Conservation (phyloP, 306 rosid species). For the Medicago lupulina region DNA sequence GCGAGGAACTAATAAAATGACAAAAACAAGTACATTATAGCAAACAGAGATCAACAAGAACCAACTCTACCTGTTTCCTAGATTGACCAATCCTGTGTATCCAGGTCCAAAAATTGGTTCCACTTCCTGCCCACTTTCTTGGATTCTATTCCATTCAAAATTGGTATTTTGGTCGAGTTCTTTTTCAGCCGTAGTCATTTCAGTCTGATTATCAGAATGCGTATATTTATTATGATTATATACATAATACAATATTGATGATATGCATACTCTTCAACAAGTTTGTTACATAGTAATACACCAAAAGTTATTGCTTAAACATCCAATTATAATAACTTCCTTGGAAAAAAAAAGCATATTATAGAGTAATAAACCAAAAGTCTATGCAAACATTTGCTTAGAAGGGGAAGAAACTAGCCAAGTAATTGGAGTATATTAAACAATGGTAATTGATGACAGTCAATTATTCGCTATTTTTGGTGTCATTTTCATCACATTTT, state of each 20-base stretch:
- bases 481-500: too few species aligned
- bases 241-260: neutral
- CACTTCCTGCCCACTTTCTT: slow-evolving; percentile 91
- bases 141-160: slow-evolving; percentile 96
- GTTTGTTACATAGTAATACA: neutral
- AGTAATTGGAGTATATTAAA: slow-evolving; percentile 16
- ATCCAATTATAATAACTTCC: neutral
- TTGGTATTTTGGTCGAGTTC: slow-evolving; percentile 97
- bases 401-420: slow-evolving; percentile 4
- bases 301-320: slow-evolving; percentile 13
- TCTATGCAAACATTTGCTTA: slow-evolving; percentile 3
- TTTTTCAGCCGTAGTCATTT: slow-evolving; percentile 99
- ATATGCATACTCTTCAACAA: slow-evolving; percentile 10
- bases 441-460: too few species aligned
- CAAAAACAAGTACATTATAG: slow-evolving; percentile 11
- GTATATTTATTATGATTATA: neutral
- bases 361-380: slow-evolving; percentile 4
- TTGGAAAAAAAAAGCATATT: neutral
- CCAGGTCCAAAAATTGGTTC: slow-evolving; percentile 96
- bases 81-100: slow-evolving; percentile 91
- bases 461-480: too few species aligned
- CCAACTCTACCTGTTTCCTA: slow-evolving; percentile 82
- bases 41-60: slow-evolving; percentile 37
- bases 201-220: slow-evolving; percentile 68
- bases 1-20: slow-evolving; percentile 31